Percentiles rank a stretch among this genome's conserved stretches.
Evolutionary conservation across 495 filamentous ascomycete genomes (phyloP).

Genomic region (Elaphomyces granulatus): DNA sequence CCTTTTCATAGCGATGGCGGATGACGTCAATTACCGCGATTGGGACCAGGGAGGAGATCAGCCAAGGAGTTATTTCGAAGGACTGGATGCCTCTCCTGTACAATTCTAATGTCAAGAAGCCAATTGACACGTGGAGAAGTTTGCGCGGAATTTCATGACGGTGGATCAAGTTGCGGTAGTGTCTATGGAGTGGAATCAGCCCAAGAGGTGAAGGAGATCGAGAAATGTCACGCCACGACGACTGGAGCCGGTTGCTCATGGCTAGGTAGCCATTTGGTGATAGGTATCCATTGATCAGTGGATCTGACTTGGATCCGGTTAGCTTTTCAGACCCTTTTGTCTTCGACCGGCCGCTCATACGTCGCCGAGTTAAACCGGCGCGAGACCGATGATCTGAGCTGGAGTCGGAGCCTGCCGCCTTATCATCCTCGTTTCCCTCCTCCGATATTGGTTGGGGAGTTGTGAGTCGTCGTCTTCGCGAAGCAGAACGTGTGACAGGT

Average conservation of each 20-base stretch:
- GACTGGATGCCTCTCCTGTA: slow-evolving; percentile 67
- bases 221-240: slow-evolving; percentile 67
- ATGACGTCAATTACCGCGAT: slow-evolving; percentile 70
- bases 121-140: slow-evolving; percentile 71
- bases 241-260: slow-evolving; percentile 39
- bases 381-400: slow-evolving; percentile 30
- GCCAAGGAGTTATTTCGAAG: slow-evolving; percentile 59
- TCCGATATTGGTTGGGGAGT: slow-evolving; percentile 29
- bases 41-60: slow-evolving; percentile 74
- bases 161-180: slow-evolving; percentile 36
- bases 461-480: slow-evolving; percentile 33
- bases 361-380: slow-evolving; percentile 20
- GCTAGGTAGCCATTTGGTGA: slow-evolving; percentile 57
- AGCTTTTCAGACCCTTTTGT: slow-evolving; percentile 32
- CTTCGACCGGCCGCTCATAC: slow-evolving; percentile 22
- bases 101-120: slow-evolving; percentile 74
- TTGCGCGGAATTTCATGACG: slow-evolving; percentile 37
- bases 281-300: slow-evolving; percentile 26
- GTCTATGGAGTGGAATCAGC: slow-evolving; percentile 79
- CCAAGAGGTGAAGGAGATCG: slow-evolving; percentile 83
- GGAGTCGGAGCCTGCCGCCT: slow-evolving; percentile 21
- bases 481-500: slow-evolving; percentile 50
- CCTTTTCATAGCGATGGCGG: slow-evolving; percentile 59
- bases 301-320: slow-evolving; percentile 21
- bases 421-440: slow-evolving; percentile 25